Evolutionary conservation across 768 basidiomycete species (phyloP).

Genomic region (Podaxis mareebaensis): DNA sequence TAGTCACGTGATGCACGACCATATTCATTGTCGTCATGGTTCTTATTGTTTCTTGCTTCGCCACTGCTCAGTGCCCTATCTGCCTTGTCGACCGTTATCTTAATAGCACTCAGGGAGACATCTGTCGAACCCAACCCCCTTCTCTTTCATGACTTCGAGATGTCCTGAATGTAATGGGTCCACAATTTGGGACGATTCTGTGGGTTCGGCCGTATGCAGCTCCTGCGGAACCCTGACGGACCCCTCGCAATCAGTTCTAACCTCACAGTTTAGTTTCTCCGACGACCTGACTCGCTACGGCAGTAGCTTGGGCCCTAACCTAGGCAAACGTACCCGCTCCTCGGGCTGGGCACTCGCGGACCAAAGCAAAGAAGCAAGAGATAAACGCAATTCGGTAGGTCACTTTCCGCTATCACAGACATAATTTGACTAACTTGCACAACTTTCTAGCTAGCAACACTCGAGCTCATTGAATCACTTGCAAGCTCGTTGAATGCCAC

Average conservation of each 20-base stretch:
- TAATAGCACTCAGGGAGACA: not conserved
- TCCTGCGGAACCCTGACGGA: conserved; percentile 72
- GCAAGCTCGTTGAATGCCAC: conserved; percentile 57
- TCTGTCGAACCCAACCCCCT: not conserved
- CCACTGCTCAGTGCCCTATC: not conserved
- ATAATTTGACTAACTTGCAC: conserved; percentile 20
- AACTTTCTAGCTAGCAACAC: conserved; percentile 56
- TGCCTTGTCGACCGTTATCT: not conserved
- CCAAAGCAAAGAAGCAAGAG: conserved; percentile 64
- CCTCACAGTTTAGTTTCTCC: conserved; percentile 35
- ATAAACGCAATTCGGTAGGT: conserved; percentile 64
- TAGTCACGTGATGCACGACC: not conserved
- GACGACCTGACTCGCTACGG: conserved; percentile 35
- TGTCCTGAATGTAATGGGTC: conserved; percentile 58
- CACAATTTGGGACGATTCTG: conserved; percentile 57
- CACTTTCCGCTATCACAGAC: conserved; percentile 18
- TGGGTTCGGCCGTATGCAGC: conserved; percentile 64
- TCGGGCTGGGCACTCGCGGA: conserved; percentile 64
- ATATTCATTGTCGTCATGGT: conserved; percentile 1
- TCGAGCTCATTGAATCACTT: conserved; percentile 61
- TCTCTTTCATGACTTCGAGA: conserved; percentile 30
- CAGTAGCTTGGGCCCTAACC: conserved; percentile 33
- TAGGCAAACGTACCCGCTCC: conserved; percentile 49
- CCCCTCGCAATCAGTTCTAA: conserved; percentile 60
- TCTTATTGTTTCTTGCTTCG: not conserved